A percentile compares a stretch with the other conserved stretches of the same genome.
Conservation (phyloP, 1,139 yeast species). For the Diutina sp. region DNA sequence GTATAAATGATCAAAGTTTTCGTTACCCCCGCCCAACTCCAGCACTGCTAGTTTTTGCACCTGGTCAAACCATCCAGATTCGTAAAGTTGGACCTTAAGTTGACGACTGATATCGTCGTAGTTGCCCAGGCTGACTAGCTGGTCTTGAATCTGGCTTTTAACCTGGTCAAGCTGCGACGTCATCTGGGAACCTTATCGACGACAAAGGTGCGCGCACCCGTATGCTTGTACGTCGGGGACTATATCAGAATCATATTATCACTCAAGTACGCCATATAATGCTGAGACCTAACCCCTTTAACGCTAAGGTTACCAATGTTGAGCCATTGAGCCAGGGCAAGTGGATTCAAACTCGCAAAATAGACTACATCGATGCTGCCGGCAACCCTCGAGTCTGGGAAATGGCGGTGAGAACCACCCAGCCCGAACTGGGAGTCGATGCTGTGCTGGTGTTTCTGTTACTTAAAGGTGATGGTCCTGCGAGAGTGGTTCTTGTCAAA, state of each 20-base stretch:
- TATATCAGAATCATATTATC: neutral
- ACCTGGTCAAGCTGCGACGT: conserved; percentile 9
- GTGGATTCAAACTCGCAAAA: conserved; percentile 39
- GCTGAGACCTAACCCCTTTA: conserved; percentile 13
- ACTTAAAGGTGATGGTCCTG: conserved; percentile 25
- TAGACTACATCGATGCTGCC: conserved; percentile 57
- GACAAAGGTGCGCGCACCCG: neutral
- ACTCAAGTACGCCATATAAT: neutral
- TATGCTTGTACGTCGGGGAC: neutral
- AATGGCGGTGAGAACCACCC: conserved; percentile 74
- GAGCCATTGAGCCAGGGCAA: conserved; percentile 21
- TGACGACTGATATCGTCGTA: conserved; percentile 56
- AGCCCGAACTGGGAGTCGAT: conserved; percentile 57
- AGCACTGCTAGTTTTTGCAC: conserved; percentile 43
- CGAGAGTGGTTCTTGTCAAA: conserved; percentile 46
- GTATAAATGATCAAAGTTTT: conserved; percentile 41
- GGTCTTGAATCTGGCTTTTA: conserved; percentile 54
- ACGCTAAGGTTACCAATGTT: conserved; percentile 19
- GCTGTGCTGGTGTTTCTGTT: conserved; percentile 85
- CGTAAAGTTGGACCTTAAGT: conserved; percentile 51
- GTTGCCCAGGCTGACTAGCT: conserved; percentile 66
- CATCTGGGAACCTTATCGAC: neutral
- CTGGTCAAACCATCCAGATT: conserved; percentile 81
- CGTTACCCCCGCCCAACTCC: conserved; percentile 20
- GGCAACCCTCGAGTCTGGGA: conserved; percentile 75